Percentiles rank a stretch among this genome's conserved stretches.
Conservation (phyloP, 352 stramenopile species). For the Nothophytophthora sp. region DNA sequence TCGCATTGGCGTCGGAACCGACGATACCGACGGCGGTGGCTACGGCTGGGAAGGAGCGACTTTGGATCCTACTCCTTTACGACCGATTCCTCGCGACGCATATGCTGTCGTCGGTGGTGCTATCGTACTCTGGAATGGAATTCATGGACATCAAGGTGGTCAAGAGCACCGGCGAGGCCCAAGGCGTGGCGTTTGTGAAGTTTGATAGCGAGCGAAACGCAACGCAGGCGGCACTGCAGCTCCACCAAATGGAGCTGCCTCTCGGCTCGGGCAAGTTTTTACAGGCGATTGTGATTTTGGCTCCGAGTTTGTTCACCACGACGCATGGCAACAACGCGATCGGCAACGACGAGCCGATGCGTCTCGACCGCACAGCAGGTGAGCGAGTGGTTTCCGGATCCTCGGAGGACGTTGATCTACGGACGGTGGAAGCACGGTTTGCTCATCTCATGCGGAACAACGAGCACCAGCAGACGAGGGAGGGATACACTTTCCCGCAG, state of each 20-base stretch:
- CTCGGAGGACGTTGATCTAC: slow-evolving; percentile 69
- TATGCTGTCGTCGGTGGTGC: slow-evolving; percentile 62
- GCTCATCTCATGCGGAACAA: slow-evolving; percentile 77
- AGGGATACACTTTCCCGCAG: slow-evolving; percentile 15
- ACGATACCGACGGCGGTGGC: slow-evolving; percentile 4
- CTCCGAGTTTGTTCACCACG: slow-evolving; percentile 68
- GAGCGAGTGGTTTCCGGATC: slow-evolving; percentile 23
- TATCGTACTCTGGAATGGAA: slow-evolving; percentile 65
- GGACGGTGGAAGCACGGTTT: slow-evolving; percentile 75
- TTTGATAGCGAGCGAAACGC: slow-evolving; percentile 60
- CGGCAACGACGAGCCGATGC: slow-evolving; percentile 22
- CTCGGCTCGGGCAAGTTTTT: slow-evolving; percentile 47
- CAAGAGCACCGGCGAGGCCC: slow-evolving; percentile 56
- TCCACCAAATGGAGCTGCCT: slow-evolving; percentile 69
- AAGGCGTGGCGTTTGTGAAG: slow-evolving; percentile 78
- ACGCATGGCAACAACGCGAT: slow-evolving; percentile 36
- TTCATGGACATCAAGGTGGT: slow-evolving; percentile 84
- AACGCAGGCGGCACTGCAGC: slow-evolving; percentile 39
- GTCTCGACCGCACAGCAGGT: slow-evolving; percentile 15
- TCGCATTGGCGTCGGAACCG: slow-evolving; percentile 9
- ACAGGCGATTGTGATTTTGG: slow-evolving; percentile 68
- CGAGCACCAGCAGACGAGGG: slow-evolving; percentile 31
- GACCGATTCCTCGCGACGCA: slow-evolving; percentile 63
- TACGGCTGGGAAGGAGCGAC: slow-evolving; percentile 24
- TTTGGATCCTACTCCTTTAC: slow-evolving; percentile 77